Conservation (phyloP, 2,329 filamentous ascomycete genomes). For the Keithomyces neogunnii region DNA sequence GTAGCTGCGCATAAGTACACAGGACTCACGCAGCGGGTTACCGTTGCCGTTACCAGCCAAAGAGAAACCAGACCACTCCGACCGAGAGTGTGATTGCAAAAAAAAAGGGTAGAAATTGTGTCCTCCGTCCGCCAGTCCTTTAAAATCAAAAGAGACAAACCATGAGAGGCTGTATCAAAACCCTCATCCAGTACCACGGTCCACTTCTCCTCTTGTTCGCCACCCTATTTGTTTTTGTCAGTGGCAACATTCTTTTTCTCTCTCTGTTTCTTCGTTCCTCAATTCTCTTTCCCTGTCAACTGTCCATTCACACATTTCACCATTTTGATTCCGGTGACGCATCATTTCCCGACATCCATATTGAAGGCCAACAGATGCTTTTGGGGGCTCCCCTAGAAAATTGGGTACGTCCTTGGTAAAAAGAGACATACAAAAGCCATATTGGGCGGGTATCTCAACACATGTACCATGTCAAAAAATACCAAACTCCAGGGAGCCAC, state of each 20-base stretch:
- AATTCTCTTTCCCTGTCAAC: background rate
- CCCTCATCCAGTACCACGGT: constrained; percentile 18
- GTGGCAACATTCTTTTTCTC: background rate
- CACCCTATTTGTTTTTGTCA: background rate
- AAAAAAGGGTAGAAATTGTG: background rate
- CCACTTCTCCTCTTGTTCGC: constrained; percentile 17
- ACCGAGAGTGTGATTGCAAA: background rate
- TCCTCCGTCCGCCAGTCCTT: background rate
- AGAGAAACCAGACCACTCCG: background rate
- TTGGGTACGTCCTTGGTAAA: constrained; percentile 3
- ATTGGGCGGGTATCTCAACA: constrained; percentile 6
- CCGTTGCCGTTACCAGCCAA: background rate
- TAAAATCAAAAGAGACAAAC: background rate
- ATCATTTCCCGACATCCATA: background rate
- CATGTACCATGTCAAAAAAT: constrained; percentile 6
- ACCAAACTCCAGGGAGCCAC: background rate
- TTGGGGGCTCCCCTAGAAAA: background rate
- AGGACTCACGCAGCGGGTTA: background rate
- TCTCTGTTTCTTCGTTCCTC: background rate
- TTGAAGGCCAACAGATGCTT: background rate
- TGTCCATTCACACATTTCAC: constrained; percentile 1
- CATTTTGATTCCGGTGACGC: background rate
- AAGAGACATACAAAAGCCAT: constrained; percentile 6
- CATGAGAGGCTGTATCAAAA: constrained; percentile 8
- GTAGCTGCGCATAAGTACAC: background rate